Conservation (phyloP, 1,284 basidiomycete species). For the Bondarzewia mesenterica region DNA sequence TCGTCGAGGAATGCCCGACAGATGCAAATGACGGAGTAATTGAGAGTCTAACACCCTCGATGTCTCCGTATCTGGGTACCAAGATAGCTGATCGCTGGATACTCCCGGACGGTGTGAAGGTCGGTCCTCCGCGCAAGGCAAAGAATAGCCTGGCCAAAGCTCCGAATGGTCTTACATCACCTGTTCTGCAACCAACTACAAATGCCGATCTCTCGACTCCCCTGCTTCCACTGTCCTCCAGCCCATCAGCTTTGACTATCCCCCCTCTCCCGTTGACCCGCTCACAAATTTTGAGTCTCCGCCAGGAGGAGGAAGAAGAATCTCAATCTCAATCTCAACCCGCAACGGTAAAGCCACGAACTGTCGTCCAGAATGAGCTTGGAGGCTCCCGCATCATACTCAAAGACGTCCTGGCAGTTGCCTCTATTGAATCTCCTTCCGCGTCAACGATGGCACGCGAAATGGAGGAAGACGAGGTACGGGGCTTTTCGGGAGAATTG, state of each 20-base stretch:
- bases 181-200: neutral
- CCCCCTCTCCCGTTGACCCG: neutral
- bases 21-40: neutral
- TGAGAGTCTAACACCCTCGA: neutral
- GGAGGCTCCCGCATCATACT: too few species aligned
- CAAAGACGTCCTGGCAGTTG: neutral
- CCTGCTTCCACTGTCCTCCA: neutral
- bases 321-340: neutral
- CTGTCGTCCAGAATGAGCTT: too few species aligned
- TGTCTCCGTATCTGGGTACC: neutral
- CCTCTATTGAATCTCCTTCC: neutral
- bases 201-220: neutral
- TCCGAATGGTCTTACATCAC: too few species aligned
- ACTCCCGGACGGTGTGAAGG: neutral
- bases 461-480: neutral
- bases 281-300: neutral
- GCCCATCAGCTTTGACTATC: neutral
- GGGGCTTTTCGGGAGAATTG: too few species aligned
- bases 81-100: neutral
- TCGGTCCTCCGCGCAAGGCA: neutral
- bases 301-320: slow-evolving; percentile 4
- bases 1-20: neutral
- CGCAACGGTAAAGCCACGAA: too few species aligned
- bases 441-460: neutral
- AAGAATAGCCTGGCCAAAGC: neutral